Base-by-base conservation (phyloP, 306 rosid genomes). In the Casuarina glauca region DNA sequence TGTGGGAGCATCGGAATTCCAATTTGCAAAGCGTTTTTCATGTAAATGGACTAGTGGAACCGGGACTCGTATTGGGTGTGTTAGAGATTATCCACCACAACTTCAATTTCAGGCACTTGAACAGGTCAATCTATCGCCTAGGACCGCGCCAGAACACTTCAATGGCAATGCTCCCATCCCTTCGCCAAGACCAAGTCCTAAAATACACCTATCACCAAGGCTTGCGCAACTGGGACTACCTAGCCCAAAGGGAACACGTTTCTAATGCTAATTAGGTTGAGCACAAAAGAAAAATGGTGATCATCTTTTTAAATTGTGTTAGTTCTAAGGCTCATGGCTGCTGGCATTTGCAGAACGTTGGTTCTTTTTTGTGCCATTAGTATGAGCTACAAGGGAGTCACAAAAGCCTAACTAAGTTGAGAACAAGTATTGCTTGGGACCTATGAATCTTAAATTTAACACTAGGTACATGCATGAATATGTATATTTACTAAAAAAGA, bases 161-260 rank as follows among this genome's bases (percentile, higher is more conserved):
- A 69, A 63, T 17, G 17, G 44, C 39, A 86, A 68, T 75, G 66
- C 74, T 16, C 93, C 97, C 2, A 85, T 89, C 9, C 98, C 97
- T 16, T 90, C 97, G 1, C 90, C 96, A 48, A 91, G 97, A 41
- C 93, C 93, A 6, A 86, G 89, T 84, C 92, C 93, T 63, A 85
- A 88, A 62, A 4, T 93, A 48, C 96, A 81, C 61, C 70, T 89
- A 5, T 93, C 96, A n/a, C 93, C 96, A 12, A 88, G 84, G 76
- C 85, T 90, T 80, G 86, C 86, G 5, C 83, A 49, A 46, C 83
- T 91, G 87, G 87, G 89, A 70, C 85, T 89, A 45, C 82, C 89
- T 4, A 93, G 86, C 68, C 93, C 97, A 53, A 26, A 86, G 87
- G 57, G 11, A 73, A 1, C 80, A 77, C 46, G 77, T 32, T 15